These are phyloP conservation scores for Hanseniaspora meyeri DNA, from an alignment of 805 yeast species.

Conservation along the genomic window DNA sequence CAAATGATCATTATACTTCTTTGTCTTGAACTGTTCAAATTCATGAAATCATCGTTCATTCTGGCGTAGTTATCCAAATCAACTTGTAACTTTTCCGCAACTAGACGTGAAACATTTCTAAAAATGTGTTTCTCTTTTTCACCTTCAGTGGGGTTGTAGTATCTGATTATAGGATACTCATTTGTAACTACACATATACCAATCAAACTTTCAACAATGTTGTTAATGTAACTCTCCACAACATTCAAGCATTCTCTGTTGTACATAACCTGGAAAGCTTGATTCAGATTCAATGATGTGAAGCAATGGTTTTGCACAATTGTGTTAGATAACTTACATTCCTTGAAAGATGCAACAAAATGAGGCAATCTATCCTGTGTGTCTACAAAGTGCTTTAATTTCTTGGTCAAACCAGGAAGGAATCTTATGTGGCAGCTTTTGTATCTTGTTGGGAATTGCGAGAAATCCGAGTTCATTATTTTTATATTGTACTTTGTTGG, in stretches of 20 bases:
- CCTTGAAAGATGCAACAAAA: slow-evolving; percentile 27
- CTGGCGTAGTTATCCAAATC: slow-evolving; percentile 68
- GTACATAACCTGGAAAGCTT: slow-evolving; percentile 62
- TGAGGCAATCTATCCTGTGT: slow-evolving; percentile 24
- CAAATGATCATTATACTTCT: slow-evolving; percentile 62
- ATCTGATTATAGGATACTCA: slow-evolving; percentile 79
- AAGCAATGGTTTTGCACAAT: slow-evolving; percentile 65
- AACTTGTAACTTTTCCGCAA: slow-evolving; percentile 61
- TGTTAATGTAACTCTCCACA: slow-evolving; percentile 44
- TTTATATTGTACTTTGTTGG: slow-evolving; percentile 56
- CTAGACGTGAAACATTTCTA: slow-evolving; percentile 47
- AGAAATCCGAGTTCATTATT: slow-evolving; percentile 67
- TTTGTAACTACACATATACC: slow-evolving; percentile 67
- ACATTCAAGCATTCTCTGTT: slow-evolving; percentile 51
- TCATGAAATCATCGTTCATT: slow-evolving; percentile 50
- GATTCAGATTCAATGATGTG: slow-evolving; percentile 44
- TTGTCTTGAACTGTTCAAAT: slow-evolving; percentile 44
- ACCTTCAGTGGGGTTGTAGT: slow-evolving; percentile 42
- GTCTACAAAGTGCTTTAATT: slow-evolving; percentile 24
- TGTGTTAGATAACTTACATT: slow-evolving; percentile 37
- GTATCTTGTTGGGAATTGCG: slow-evolving; percentile 56
- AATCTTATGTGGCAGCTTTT: slow-evolving; percentile 61
- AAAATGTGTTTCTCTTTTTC: slow-evolving; percentile 40
- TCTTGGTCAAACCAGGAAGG: slow-evolving; percentile 42
- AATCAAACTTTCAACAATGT: slow-evolving; percentile 53